Conservation (phyloP, 176 grass and related monocot species). For the Carex myosuroides region DNA sequence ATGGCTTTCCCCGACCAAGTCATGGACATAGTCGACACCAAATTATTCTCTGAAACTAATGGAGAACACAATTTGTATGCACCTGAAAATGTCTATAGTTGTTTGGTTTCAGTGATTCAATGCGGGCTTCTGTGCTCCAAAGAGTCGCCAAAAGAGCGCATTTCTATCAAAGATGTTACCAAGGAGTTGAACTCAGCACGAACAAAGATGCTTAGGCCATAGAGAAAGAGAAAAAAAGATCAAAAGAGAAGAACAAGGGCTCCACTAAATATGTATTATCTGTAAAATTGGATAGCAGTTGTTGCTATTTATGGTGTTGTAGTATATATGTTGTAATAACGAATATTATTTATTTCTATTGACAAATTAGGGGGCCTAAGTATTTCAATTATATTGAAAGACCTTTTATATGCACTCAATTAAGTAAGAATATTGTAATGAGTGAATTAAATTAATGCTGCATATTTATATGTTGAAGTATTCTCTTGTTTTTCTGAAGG, state of each 20-base stretch:
- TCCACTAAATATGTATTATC: not conserved
- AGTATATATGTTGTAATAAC: too few relatives aligned
- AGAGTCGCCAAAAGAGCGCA: conserved; percentile 16
- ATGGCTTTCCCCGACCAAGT: conserved; percentile 20
- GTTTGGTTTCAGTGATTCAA: conserved; percentile 17
- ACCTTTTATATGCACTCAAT: too few relatives aligned
- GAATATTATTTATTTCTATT: too few relatives aligned
- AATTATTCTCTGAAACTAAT: not conserved
- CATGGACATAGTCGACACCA: conserved; percentile 23
- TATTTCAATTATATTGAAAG: too few relatives aligned
- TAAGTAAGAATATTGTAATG: too few relatives aligned
- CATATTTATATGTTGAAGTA: too few relatives aligned
- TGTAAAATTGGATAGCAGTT: not conserved
- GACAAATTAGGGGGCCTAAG: too few relatives aligned
- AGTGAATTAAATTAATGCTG: too few relatives aligned
- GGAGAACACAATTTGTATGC: not conserved
- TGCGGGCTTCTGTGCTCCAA: conserved; percentile 23
- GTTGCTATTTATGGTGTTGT: too few relatives aligned
- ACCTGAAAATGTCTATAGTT: not conserved
- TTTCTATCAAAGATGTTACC: conserved; percentile 16
- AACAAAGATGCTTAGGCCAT: not conserved
- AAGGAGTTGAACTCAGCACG: conserved; percentile 23
- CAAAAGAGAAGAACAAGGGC: not conserved
- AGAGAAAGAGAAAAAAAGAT: not conserved
- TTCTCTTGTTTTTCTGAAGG: too few relatives aligned